These are phyloP conservation scores for Ogataea kodamae DNA, from an alignment of 805 yeast species.

Conservation along the genomic window DNA sequence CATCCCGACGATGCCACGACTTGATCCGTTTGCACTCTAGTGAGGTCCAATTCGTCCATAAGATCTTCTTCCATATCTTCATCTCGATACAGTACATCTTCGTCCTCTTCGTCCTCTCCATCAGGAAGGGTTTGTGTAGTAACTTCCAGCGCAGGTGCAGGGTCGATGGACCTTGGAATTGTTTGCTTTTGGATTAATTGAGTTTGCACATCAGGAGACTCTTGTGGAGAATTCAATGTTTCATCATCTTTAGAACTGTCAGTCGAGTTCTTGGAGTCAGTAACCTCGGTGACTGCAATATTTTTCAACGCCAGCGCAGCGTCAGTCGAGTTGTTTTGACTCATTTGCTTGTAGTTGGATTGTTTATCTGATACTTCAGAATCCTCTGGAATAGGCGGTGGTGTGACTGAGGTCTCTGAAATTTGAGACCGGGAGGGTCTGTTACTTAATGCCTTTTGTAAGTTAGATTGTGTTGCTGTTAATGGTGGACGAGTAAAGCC, in stretches of 20 bases:
- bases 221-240: conserved; percentile 18
- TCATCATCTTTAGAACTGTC: conserved; percentile 37
- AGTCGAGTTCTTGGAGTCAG: conserved; percentile 34
- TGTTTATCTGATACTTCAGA: background rate
- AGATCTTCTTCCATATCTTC: conserved; percentile 24
- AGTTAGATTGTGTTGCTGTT: conserved; percentile 33
- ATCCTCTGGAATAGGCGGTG: conserved; percentile 1
- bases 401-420: conserved; percentile 2
- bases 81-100: conserved; percentile 17
- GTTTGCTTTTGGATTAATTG: conserved; percentile 15
- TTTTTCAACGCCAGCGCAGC: conserved; percentile 11
- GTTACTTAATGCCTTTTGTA: conserved; percentile 33
- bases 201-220: conserved; percentile 13
- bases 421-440: conserved; percentile 17
- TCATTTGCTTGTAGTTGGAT: conserved; percentile 1
- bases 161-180: conserved; percentile 14
- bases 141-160: conserved; percentile 9
- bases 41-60: conserved; percentile 47
- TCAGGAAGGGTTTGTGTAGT: conserved; percentile 15
- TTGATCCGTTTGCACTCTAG: conserved; percentile 70
- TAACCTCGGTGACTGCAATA: conserved; percentile 27
- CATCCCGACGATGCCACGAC: conserved; percentile 61
- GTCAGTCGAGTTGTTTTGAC: conserved; percentile 7
- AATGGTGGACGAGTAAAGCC: conserved; percentile 26
- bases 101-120: conserved; percentile 19